Conservation (phyloP, 331 rosid species). For the Cydonia oblonga region DNA sequence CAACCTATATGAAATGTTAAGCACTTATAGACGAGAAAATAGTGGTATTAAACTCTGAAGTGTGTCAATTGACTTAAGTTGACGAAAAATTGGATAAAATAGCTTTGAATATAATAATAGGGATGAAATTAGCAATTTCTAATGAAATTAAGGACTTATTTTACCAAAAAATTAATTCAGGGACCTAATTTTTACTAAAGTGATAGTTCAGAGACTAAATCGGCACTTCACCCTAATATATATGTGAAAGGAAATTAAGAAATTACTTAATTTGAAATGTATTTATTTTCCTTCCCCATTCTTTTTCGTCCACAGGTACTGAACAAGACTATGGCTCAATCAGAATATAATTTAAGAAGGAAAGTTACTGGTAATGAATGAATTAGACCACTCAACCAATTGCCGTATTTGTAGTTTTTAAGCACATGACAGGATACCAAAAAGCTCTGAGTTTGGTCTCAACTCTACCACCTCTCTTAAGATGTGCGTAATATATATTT, state of each 20-base stretch:
- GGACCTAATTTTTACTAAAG: too few species aligned
- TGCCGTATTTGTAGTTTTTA: neutral
- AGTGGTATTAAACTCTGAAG: too few species aligned
- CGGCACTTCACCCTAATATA: too few species aligned
- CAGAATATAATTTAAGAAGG: neutral
- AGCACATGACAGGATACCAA: neutral
- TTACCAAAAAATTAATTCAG: too few species aligned
- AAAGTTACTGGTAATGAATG: neutral
- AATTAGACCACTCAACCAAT: neutral
- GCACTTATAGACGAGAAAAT: too few species aligned
- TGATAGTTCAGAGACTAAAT: too few species aligned
- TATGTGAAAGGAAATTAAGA: neutral
- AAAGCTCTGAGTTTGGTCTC: neutral
- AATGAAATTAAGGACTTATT: too few species aligned
- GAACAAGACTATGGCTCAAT: neutral
- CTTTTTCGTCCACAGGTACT: neutral
- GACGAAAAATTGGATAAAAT: too few species aligned
- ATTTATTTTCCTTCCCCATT: neutral
- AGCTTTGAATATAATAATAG: too few species aligned
- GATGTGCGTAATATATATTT: neutral
- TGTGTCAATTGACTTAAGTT: too few species aligned
- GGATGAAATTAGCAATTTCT: too few species aligned
- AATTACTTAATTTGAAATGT: neutral
- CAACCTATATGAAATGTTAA: too few species aligned
- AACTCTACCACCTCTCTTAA: neutral